Conservation (phyloP, 257 asterid species). For the Henckelia pumila region DNA sequence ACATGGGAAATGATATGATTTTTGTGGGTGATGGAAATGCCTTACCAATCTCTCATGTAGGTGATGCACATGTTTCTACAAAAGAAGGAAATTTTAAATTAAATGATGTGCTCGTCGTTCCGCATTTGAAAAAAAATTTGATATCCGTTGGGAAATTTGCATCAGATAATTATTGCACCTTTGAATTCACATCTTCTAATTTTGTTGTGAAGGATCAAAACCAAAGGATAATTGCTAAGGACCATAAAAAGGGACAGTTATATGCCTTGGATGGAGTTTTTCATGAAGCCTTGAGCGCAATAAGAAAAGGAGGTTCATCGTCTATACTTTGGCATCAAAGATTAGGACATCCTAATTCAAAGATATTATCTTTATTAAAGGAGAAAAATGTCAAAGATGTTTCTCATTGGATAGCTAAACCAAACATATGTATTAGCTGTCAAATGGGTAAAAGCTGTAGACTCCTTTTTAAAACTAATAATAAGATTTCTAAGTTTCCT, state of each 20-base stretch:
- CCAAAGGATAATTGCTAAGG: background rate
- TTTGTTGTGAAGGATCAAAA: conserved; percentile 8
- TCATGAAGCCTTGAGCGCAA: background rate
- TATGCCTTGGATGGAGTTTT: background rate
- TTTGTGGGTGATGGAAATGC: background rate
- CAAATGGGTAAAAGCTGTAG: background rate
- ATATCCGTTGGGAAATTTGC: background rate
- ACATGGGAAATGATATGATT: background rate
- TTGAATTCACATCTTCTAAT: background rate
- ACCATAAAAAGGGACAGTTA: background rate
- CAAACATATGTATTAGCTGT: background rate
- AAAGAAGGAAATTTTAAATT: too few relatives aligned
- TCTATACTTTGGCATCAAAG: conserved; percentile 5
- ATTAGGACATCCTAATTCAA: background rate
- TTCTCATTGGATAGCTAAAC: background rate
- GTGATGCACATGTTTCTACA: too few relatives aligned
- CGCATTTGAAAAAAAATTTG: too few relatives aligned
- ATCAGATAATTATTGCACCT: conserved; percentile 3
- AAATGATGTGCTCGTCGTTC: too few relatives aligned
- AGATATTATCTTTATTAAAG: background rate
- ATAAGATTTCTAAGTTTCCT: background rate
- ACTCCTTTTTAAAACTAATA: background rate
- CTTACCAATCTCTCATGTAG: too few relatives aligned
- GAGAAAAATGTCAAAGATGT: background rate
- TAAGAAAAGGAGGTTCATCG: background rate